Evolutionary conservation across 805 yeast species (phyloP).

Genomic region (Middelhovenomyces tepae): DNA sequence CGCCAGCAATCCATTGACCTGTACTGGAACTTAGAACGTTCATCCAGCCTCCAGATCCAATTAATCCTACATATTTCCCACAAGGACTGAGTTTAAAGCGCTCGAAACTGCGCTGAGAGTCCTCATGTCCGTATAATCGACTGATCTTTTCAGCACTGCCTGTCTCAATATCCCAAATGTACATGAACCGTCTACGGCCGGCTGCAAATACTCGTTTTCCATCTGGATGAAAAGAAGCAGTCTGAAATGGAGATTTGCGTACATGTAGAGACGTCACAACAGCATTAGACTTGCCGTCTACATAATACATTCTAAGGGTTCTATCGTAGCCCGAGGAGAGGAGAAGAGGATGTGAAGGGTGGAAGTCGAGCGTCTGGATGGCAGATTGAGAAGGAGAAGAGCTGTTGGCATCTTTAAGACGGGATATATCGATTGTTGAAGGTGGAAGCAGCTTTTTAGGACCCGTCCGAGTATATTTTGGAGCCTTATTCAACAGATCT

Average conservation of each 20-base stretch:
- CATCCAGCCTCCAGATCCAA: slow-evolving; percentile 88
- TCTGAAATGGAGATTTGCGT: slow-evolving; percentile 69
- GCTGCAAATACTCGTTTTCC: slow-evolving; percentile 61
- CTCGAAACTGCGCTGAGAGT: slow-evolving; percentile 79
- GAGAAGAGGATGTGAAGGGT: slow-evolving; percentile 71
- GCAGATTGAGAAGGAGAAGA: slow-evolving; percentile 64
- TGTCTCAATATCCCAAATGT: slow-evolving; percentile 76
- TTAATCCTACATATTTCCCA: slow-evolving; percentile 64
- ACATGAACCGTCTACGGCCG: slow-evolving; percentile 88
- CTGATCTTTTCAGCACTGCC: slow-evolving; percentile 76
- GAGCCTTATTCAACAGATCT: slow-evolving; percentile 23
- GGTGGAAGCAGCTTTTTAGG: slow-evolving; percentile 57
- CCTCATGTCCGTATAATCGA: slow-evolving; percentile 86
- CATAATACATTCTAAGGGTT: slow-evolving; percentile 76
- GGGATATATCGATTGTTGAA: slow-evolving; percentile 59
- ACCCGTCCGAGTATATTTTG: slow-evolving; percentile 25
- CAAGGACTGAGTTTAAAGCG: slow-evolving; percentile 66
- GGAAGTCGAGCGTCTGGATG: slow-evolving; percentile 80
- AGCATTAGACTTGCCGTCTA: slow-evolving; percentile 78
- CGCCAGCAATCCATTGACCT: slow-evolving; percentile 82
- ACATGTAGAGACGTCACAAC: slow-evolving; percentile 77
- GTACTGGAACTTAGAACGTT: slow-evolving; percentile 66
- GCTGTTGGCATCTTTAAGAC: slow-evolving; percentile 80
- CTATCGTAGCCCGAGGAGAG: slow-evolving; percentile 91
- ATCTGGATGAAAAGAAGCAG: slow-evolving; percentile 56